Conservation (phyloP, 345 rosid genomes). For the Arabis hirsuta region DNA sequence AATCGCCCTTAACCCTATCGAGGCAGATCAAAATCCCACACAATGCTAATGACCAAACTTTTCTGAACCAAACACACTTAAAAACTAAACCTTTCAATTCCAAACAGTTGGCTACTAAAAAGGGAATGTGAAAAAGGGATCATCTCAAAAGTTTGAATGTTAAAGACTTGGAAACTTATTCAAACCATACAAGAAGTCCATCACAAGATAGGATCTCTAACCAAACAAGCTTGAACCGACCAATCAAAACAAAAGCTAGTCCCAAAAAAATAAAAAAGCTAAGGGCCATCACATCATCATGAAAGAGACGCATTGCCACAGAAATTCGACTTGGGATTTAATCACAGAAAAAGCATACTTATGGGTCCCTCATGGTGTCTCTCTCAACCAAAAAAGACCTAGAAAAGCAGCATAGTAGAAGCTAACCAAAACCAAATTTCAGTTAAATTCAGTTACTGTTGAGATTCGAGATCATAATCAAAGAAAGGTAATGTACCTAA, state of each 20-base stretch:
- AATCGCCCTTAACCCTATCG: neutral
- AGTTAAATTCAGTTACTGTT: slow-evolving; percentile 33
- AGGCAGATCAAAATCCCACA: slow-evolving; percentile 1
- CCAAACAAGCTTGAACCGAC: slow-evolving; percentile 19
- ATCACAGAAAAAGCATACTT: slow-evolving; percentile 33
- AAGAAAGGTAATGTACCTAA: slow-evolving; percentile 30
- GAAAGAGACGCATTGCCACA: slow-evolving; percentile 39
- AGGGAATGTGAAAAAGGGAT: slow-evolving; percentile 6
- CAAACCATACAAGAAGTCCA: neutral
- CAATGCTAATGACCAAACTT: neutral
- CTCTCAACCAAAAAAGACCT: slow-evolving; percentile 14
- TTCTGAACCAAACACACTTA: slow-evolving; percentile 14
- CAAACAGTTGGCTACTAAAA: slow-evolving; percentile 25
- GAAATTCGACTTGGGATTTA: slow-evolving; percentile 13
- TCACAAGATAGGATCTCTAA: slow-evolving; percentile 13
- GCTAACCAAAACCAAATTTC: slow-evolving; percentile 28
- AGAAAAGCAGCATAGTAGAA: slow-evolving; percentile 26
- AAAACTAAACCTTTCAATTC: slow-evolving; percentile 12
- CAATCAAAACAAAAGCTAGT: slow-evolving; percentile 33
- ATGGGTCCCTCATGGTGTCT: slow-evolving; percentile 44
- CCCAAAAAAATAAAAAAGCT: neutral
- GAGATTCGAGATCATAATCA: slow-evolving; percentile 27
- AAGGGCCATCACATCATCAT: slow-evolving; percentile 30
- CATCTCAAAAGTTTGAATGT: neutral
- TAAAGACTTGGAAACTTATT: slow-evolving; percentile 4